Conservation (phyloP, 805 yeast genomes). For the Candida vartiovaarae region DNA sequence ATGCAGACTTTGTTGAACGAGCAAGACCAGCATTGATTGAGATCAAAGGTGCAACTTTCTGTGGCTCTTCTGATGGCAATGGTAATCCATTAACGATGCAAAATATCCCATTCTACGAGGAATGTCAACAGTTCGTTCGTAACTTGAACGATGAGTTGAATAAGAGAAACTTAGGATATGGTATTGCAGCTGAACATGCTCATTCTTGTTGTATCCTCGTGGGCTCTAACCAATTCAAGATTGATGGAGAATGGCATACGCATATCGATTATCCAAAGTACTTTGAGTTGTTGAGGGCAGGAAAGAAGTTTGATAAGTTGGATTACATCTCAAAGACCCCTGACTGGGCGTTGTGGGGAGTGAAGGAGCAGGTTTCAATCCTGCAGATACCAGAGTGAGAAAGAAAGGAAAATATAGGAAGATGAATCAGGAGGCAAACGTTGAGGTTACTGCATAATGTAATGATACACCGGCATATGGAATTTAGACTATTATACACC, state of each 20-base stretch:
- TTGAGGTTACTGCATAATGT: not conserved
- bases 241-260: constrained; percentile 74
- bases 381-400: constrained; percentile 56
- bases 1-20: constrained; percentile 78
- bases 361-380: constrained; percentile 81
- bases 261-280: constrained; percentile 79
- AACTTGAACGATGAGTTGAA: constrained; percentile 54
- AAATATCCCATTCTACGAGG: constrained; percentile 90
- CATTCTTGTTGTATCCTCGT: constrained; percentile 88
- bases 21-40: constrained; percentile 86
- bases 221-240: constrained; percentile 67
- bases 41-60: constrained; percentile 91
- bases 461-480: not conserved
- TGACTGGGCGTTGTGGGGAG: constrained; percentile 85
- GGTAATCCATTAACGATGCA: constrained; percentile 93
- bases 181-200: constrained; percentile 90
- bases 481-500: too few relatives aligned
- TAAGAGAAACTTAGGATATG: constrained; percentile 64
- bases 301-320: constrained; percentile 63
- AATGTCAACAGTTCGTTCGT: constrained; percentile 70
- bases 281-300: constrained; percentile 60
- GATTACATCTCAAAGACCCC: constrained; percentile 83
- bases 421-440: not conserved
- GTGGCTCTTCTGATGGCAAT: constrained; percentile 80
- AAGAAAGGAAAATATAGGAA: constrained; percentile 17